Evolutionary conservation across 805 yeast genomes (phyloP), one percentile per base, ranked within the genome.

Genomic region (Saccharomycodes ludwigii): DNA sequence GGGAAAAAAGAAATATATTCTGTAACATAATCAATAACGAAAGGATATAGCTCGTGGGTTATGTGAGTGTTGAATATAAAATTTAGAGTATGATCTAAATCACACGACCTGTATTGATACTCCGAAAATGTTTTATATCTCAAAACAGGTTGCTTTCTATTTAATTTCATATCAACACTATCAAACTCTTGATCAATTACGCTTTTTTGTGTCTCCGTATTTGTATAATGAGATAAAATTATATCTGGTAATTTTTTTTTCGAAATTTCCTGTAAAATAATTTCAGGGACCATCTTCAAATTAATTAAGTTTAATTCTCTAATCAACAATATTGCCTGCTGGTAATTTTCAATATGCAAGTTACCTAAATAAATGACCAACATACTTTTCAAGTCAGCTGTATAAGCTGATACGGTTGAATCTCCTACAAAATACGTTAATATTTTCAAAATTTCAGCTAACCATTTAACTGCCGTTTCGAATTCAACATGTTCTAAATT

Each of bases 401-500:
- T 29, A 23, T 26, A 41, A 21, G 36, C 35, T 21, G 30, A 20
- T 21, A 40, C 40, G 9, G 18, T n/a, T 4, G 37, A 33, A 26
- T 42, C 41, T 4, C 46, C 45, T 9, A 32, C 24, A 4, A 46
- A 25, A 29, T 35, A 18, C 13, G 32, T 32, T 4, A 32, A 21
- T 2, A 47, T 28, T 22, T 32, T 41, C 6, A 40, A 21, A 3
- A 39, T 27, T 30, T 45, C 44, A 17, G 37, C 34, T 11, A 36
- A 25, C 50, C 50, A 44, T 13, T 23, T 33, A 18, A 42, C 21
- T 22, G 21, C 27, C 14, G 22, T 8, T 10, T 29, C 4, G 3
- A 31, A 19, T 2, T 21, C 24, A n/a, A 31, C 16, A 7, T 20
- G 14, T 13, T 15, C 17, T 11, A 29, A 29, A 13, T 32, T 27